Evolutionary conservation across 371 early-diverging fungal species (phyloP).

Genomic region (Fennellomyces sp.): DNA sequence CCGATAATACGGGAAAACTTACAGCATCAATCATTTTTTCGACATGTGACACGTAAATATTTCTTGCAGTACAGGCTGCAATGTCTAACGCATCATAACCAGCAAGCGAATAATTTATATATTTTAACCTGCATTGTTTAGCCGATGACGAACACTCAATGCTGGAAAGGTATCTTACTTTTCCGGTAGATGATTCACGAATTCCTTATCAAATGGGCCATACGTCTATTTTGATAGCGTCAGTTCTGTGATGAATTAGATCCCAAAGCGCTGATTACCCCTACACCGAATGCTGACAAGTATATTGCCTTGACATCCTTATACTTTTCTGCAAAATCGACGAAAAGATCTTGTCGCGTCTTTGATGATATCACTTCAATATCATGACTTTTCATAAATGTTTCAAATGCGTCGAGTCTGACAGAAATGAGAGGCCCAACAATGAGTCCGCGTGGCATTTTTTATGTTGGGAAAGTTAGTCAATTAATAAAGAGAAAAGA

Average conservation of each 20-base stretch:
- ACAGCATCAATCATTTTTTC: conserved; percentile 43
- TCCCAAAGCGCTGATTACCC: neutral
- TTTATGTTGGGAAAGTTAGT: neutral
- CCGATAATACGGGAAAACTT: neutral
- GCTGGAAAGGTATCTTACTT: conserved; percentile 2
- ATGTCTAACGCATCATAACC: conserved; percentile 49
- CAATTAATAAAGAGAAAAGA: neutral
- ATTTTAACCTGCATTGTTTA: conserved; percentile 18
- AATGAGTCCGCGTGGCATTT: conserved; percentile 21
- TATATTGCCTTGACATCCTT: conserved; percentile 22
- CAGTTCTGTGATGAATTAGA: neutral
- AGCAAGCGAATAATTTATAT: conserved; percentile 33
- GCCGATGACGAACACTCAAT: neutral
- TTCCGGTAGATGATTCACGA: conserved; percentile 32
- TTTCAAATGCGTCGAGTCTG: conserved; percentile 16
- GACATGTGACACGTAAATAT: conserved; percentile 43
- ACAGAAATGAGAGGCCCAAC: conserved; percentile 40
- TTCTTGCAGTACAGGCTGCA: conserved; percentile 32
- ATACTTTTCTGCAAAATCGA: conserved; percentile 35
- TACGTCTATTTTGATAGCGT: neutral
- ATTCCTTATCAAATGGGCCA: conserved; percentile 39
- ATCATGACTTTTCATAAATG: conserved; percentile 19
- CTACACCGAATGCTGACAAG: conserved; percentile 28
- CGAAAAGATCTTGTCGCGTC: conserved; percentile 36
- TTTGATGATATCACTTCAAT: conserved; percentile 26